Conservation (phyloP, 2,329 filamentous ascomycete species). For the Macrophomina tecta region DNA sequence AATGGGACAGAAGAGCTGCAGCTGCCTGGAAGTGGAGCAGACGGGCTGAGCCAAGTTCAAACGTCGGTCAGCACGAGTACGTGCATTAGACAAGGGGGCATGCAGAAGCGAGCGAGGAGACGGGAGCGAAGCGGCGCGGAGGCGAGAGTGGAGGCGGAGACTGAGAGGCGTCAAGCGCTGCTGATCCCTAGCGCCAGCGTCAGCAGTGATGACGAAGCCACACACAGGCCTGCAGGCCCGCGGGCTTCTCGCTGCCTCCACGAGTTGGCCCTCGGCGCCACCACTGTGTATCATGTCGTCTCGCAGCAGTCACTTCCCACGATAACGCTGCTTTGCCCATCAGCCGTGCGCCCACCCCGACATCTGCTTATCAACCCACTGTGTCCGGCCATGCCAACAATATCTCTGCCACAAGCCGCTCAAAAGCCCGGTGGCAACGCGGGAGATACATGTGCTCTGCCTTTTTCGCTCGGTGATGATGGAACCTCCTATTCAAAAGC, state of each 20-base stretch:
- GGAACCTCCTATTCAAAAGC: not conserved
- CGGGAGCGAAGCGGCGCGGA: not conserved
- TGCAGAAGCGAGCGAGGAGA: slow-evolving; percentile 15
- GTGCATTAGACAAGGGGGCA: slow-evolving; percentile 16
- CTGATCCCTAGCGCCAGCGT: not conserved
- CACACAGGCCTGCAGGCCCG: not conserved
- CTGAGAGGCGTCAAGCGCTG: slow-evolving; percentile 14
- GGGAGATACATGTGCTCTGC: no score
- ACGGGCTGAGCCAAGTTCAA: not conserved
- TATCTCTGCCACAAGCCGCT: not conserved
- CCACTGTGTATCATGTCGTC: not conserved
- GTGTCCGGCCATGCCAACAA: not conserved
- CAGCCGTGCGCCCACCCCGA: not conserved
- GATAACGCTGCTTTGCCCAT: not conserved
- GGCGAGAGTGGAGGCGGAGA: not conserved
- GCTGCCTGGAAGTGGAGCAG: not conserved
- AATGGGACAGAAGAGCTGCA: not conserved
- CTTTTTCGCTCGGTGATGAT: no score
- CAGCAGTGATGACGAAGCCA: not conserved
- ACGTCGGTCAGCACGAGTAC: slow-evolving; percentile 18
- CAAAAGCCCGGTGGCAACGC: no score
- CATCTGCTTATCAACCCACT: no score
- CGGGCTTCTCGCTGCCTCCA: not conserved
- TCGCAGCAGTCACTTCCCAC: not conserved
- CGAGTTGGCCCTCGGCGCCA: not conserved